A percentile compares a stretch with the other conserved stretches of the same genome.
Evolutionary conservation across 2,329 filamentous ascomycete genomes (phyloP).

Genomic region (Aureobasidium sp.): DNA sequence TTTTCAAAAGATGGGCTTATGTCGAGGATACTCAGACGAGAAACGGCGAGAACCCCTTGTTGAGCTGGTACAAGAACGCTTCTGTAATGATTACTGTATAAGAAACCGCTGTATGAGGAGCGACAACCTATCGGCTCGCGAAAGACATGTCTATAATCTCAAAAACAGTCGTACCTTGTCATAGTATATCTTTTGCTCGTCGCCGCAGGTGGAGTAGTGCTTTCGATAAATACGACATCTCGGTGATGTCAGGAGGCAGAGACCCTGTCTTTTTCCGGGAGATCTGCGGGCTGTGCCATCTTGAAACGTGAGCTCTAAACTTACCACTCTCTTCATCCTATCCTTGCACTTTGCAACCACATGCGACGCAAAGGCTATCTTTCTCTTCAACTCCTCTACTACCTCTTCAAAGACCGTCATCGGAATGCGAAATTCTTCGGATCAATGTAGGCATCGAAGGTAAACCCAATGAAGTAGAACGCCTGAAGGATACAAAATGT

Average conservation of each 20-base stretch:
- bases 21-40: constrained; percentile 80
- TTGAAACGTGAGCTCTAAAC: neutral
- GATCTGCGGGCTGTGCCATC: neutral
- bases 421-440: neutral
- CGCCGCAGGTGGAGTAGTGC: too few species aligned
- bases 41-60: constrained; percentile 85
- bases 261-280: neutral
- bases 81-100: constrained; percentile 34
- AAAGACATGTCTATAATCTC: too few species aligned
- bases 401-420: neutral
- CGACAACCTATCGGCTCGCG: too few species aligned
- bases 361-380: too few species aligned
- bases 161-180: too few species aligned
- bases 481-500: neutral
- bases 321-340: too few species aligned
- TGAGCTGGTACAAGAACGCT: constrained; percentile 93
- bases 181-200: too few species aligned
- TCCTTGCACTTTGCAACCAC: too few species aligned
- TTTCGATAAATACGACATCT: too few species aligned
- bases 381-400: too few species aligned
- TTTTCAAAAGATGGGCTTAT: constrained; percentile 82
- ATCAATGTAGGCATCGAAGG: too few species aligned
- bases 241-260: neutral
- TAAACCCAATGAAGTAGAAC: neutral
- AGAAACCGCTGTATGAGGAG: too few species aligned